Base-by-base conservation (phyloP, 805 yeast genomes). In the Sungouiella thailandica region DNA sequence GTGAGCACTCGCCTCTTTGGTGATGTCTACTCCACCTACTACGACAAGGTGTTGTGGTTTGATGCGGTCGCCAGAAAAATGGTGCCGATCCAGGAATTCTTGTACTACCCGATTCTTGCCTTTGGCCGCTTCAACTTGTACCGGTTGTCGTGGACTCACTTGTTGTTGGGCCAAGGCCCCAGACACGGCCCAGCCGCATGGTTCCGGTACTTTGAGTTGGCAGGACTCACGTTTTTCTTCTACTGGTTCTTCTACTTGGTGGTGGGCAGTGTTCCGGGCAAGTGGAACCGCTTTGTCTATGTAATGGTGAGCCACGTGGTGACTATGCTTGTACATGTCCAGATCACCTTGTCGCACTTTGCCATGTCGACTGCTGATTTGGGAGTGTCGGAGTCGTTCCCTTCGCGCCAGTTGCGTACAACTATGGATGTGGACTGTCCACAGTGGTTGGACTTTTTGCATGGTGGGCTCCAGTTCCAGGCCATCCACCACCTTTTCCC, bases 381-480 rank as follows among this genome's bases (percentile, higher is more conserved):
- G 12, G 96, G 96, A 1, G 72, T 76, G 7, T 72, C 80, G 27
- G 96, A 87, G 55, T 71, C 87, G 6, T 87, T 87, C 51, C 75
- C 80, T 0, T 79, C 83, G 40, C 72, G 93, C 43, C 96, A 87
- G 59, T 53, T 87, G 3, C 70, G 96, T 47, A 88, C 96, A 2
- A 87, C 96, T 3, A 88, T 87, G 96, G 96, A 87, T 54, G 95
- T 87, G 22, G 90, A 83, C 48, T 87, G 96, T 62, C 96, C 96
- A 2, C 80, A 75, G 41, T 87, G 96, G 96, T 68, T 87, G 31
- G 96, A 87, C 55, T 88, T 77, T 49, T 68, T 87, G 51, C 96
- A 87, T 52, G 96, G 96, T 7, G 96, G 96, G 0, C 70, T 87
- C 35, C 96, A 87, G 57, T 87, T 85, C 64, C 96, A 87, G 55